Evolutionary conservation across 176 grass and related monocot species (phyloP).

Genomic region (Carex kokanica): DNA sequence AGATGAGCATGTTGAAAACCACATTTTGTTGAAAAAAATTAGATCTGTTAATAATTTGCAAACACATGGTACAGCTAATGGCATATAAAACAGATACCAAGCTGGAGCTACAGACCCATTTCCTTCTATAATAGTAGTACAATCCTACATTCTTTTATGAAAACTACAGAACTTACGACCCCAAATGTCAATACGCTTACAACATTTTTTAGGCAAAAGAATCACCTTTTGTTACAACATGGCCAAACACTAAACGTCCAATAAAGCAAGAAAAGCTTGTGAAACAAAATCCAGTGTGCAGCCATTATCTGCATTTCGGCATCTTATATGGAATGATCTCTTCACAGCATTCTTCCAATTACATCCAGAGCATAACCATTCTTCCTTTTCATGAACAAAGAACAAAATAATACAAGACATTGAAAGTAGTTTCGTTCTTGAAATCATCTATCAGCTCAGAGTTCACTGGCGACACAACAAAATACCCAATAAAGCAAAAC

Average conservation of each 20-base stretch:
- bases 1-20: too few relatives aligned
- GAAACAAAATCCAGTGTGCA: conserved; percentile 1
- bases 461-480: not conserved
- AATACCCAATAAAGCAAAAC: conserved; percentile 2
- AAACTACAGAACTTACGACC: not conserved
- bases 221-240: not conserved
- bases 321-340: not conserved
- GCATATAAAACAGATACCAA: not conserved
- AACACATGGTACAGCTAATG: too few relatives aligned
- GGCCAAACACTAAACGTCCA: not conserved
- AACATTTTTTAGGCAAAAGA: not conserved
- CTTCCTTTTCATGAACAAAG: not conserved
- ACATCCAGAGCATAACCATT: not conserved
- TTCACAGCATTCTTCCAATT: not conserved
- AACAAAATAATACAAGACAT: not conserved
- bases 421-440: not conserved
- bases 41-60: too few relatives aligned
- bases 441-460: not conserved
- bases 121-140: not conserved
- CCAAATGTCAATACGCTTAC: not conserved
- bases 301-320: not conserved
- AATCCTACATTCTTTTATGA: not conserved
- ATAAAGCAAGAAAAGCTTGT: not conserved
- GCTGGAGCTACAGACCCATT: not conserved
- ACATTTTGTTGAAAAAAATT: too few relatives aligned